Percentiles rank a stretch among this genome's conserved stretches.
Evolutionary conservation across 169 alveolate species (phyloP).

Genomic region (Cryptosporidium canis): DNA sequence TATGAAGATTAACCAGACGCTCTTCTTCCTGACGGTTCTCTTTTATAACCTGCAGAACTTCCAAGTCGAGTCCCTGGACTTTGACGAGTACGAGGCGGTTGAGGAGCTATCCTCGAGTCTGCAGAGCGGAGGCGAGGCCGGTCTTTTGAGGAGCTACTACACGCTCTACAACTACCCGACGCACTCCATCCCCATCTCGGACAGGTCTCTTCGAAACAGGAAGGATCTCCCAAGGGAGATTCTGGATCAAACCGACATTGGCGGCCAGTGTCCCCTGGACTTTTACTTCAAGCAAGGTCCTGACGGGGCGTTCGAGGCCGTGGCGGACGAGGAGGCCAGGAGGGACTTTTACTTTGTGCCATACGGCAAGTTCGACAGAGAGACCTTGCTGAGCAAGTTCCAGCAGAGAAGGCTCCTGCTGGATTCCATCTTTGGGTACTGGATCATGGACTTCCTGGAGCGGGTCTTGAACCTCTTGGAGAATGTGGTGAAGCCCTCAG

Average conservation of each 20-base stretch:
- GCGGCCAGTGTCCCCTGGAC: slow-evolving; percentile 26
- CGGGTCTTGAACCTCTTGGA: slow-evolving; percentile 16
- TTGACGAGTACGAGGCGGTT: slow-evolving; percentile 19
- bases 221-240: slow-evolving; percentile 8
- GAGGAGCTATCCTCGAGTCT: neutral
- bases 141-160: neutral
- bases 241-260: neutral
- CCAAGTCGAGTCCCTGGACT: neutral
- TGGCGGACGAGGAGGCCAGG: neutral
- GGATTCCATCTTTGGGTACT: slow-evolving; percentile 23
- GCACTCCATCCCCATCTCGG: neutral
- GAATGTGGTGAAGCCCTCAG: slow-evolving; percentile 58
- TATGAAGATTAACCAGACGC: slow-evolving; percentile 42
- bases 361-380: neutral
- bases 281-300: neutral
- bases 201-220: neutral
- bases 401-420: slow-evolving; percentile 12
- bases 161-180: slow-evolving; percentile 54
- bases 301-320: neutral
- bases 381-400: neutral
- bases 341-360: slow-evolving; percentile 8
- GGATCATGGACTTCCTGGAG: slow-evolving; percentile 30
- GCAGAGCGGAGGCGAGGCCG: neutral
- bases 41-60: slow-evolving; percentile 27
- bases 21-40: slow-evolving; percentile 23